Base-by-base conservation (phyloP, 345 rosid species). In the Draba incana region DNA sequence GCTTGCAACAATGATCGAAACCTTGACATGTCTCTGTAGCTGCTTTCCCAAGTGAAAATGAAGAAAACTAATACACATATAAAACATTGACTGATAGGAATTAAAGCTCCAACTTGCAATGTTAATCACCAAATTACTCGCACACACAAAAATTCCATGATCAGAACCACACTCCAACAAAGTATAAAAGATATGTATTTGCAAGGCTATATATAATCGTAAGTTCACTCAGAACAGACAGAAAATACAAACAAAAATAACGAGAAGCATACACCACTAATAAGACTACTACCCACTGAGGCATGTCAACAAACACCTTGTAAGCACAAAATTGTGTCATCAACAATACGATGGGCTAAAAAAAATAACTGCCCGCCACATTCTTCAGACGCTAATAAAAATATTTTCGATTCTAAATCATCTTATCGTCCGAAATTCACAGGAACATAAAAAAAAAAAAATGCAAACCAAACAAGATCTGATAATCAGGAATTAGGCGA, bases 1-100 rank as follows among this genome's bases (percentile, higher is more conserved):
- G 97, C 92, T 75, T 92, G 96, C 85, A 85, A 81, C 56, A 88
- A 27, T 27, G 81, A 83, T 51, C 92, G 87, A 78, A 93, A 78
- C 72, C 96, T 82, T 10, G 97, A 88, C 98, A 93, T 93, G 41
- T 62, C 70, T 57, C 55, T 49, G 41, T n/a, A 77, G 48, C 71
- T 66, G 9, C 43, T 59, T 48, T 50, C 50, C 72, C 28, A 66
- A 10, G 33, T 24, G 25, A 52, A 59, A 73, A 43, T 15, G 20
- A 27, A 6, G 33, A 44, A 67, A 24, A 2, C 16, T 44, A 12
- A 16, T 31, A 13, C 46, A 39, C 44, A 35, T 41, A 65, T 57
- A 38, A 42, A 49, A 49, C 24, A 57, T 0, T 14, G 25, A 52
- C 11, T 23, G 15, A 13, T 51, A 59, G 20, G 7, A 51, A 43